Conservation (phyloP, 345 rosid species). For the Durio zibethinus region DNA sequence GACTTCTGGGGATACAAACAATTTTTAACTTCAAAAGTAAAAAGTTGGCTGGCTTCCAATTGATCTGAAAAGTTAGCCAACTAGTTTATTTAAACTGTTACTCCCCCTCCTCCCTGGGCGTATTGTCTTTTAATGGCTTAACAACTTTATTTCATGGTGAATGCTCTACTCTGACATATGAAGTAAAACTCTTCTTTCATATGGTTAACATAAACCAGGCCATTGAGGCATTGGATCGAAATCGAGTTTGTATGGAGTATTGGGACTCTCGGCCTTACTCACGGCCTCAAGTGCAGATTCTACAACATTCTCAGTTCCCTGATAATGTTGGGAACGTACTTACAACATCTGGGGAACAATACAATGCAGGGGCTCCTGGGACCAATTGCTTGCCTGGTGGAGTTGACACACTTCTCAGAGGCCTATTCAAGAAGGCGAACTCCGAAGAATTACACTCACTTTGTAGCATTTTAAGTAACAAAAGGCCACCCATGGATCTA, state of each 20-base stretch:
- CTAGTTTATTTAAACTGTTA: neutral
- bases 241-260: conserved; percentile 81
- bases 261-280: conserved; percentile 98
- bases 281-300: conserved; percentile 68
- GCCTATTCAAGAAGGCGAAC: conserved; percentile 71
- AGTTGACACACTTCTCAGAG: conserved; percentile 39
- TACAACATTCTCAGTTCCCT: conserved; percentile 38
- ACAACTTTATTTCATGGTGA: neutral
- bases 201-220: conserved; percentile 45
- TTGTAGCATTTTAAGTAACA: conserved; percentile 35
- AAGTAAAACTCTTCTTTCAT: neutral
- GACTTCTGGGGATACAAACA: neutral
- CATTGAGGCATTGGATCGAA: conserved; percentile 77
- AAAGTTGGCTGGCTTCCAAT: neutral
- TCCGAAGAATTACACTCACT: conserved; percentile 57
- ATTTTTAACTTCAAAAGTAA: neutral
- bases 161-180: neutral
- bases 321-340: conserved; percentile 22
- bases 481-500: conserved; percentile 30
- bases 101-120: neutral
- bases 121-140: neutral
- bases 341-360: conserved; percentile 25
- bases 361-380: conserved; percentile 17
- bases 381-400: conserved; percentile 31
- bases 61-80: neutral